Base-by-base conservation (phyloP, 805 yeast genomes). In the Metschnikowia santaceciliae region DNA sequence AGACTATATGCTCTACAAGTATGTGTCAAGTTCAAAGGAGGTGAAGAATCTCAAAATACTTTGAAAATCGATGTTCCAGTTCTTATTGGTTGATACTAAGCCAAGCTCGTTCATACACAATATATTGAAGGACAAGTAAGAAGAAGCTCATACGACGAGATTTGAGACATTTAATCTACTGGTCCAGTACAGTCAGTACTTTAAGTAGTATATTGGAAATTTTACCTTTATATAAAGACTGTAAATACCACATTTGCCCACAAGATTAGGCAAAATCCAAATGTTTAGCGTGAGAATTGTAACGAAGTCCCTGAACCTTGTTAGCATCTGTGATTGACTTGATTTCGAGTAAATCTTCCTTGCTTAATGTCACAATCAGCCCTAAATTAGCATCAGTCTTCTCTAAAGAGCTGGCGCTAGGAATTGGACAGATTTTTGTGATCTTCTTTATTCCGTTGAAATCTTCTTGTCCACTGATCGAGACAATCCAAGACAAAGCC, bases 381-480 rank as follows among this genome's bases (percentile, higher is more conserved):
- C 61, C 65, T 56, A 79, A 72, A 68, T 89, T 90, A 62, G 81
- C 86, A 43, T 75, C 72, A 15, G 86, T 81, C 64, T 88, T 83
- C 10, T 66, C 71, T 3, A 70, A 65, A 36, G 83, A 78, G 6
- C 90, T 78, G 3, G 88, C 84, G 48, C 91, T 84, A 19, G 97
- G 96, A 64, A 90, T 86, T 33, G 96, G 95, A 42, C 90, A 62
- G 41, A 88, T 75, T 52, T 69, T 73, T 23, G 90, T 79, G 48
- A 71, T 75, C 47, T 71, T 70, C 22, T 57, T 49, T 35, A 71
- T 56, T 2, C 78, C 80, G 7, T 71, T 65, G 58, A 64, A 73
- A 47, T 78, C 75, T 49, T 77, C 69, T 50, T 82, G 68, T 82
- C 88, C 88, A 2, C 89, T 83, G 20, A 90, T 66, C 3, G 90